Evolutionary conservation across 257 asterid genomes (phyloP).

Genomic region (Craterostigma plantagineum): DNA sequence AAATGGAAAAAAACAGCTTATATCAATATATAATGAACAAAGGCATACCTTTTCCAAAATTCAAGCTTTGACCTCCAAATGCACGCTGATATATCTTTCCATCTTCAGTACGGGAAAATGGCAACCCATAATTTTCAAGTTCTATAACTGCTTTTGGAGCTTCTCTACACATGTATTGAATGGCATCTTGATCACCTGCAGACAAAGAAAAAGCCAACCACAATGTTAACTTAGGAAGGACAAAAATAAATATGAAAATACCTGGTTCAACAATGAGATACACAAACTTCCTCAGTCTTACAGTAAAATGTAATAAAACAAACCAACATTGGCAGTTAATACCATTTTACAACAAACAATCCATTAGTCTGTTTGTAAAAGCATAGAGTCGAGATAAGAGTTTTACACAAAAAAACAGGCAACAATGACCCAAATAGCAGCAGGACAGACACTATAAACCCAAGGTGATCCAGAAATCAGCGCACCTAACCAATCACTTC

Average conservation of each 20-base stretch:
- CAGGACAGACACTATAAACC: neutral
- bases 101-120: conserved; percentile 71
- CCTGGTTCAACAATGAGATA: no score
- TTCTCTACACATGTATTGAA: conserved; percentile 77
- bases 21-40: neutral
- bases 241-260: no score
- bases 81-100: conserved; percentile 81
- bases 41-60: conserved; percentile 69
- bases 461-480: neutral
- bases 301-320: no score
- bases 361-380: no score
- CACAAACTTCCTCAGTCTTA: no score
- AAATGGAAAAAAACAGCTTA: neutral
- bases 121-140: conserved; percentile 69
- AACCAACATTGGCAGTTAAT: no score
- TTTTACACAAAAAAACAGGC: no score
- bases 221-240: no score
- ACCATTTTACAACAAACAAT: no score
- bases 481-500: conserved; percentile 72
- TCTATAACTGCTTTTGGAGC: conserved; percentile 81
- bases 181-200: conserved; percentile 78
- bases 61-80: conserved; percentile 71
- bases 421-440: neutral
- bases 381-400: no score
- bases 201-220: conserved; percentile 3